Base-by-base conservation (phyloP, 2,329 filamentous ascomycete genomes). In the Monilinia fructigena region DNA sequence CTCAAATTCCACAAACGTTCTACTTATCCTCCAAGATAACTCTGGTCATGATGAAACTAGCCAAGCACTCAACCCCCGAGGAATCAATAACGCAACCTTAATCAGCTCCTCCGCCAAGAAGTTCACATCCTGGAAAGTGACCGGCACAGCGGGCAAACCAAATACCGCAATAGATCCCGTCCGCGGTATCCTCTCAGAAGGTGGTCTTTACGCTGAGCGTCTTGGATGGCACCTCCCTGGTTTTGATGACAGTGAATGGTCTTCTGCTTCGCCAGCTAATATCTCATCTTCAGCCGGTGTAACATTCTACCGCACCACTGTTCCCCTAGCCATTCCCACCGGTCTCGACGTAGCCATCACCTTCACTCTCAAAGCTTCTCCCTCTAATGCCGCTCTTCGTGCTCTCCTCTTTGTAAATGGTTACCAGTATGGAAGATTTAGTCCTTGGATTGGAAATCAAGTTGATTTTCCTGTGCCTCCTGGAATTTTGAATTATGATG, bases 371-470 rank as follows among this genome's bases (percentile, higher is more conserved):
- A 80, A 78, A 0, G 81, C 82, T 0, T 77, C 81, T 0, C 75
- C 76, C 0, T 77, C 78, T 3, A 67, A 56, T n/a, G 75, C 77
- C n/a, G 78, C 79, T 0, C 80, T 84, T 20, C 80, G 86, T 14
- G 82, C 80, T 0, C 80, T 86, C 69, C 75, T 88, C 3, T 88
- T 85, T 63, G 81, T 88, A 20, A 88, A 88, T 60, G 85, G 85
- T 0, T 88, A 87, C 70, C 63, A 63, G 16, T 67, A 66, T 47
- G 65, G 59, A 18, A 23, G 65, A 26, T 68, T 64, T 23, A 68
- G 47, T 42, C 67, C 65, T 3, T 59, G 48, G 59, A 67, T 68
- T 47, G 62, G 66, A 1, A 55, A 66, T n/a, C 62, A 66, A 6
- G 47, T 66, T 18, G 66, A 56, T 11, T 67, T 67, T 20, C 66